phyloP scores from a whole-genome alignment of 139 green algal species.

The Haematococcus lacustris region DNA sequence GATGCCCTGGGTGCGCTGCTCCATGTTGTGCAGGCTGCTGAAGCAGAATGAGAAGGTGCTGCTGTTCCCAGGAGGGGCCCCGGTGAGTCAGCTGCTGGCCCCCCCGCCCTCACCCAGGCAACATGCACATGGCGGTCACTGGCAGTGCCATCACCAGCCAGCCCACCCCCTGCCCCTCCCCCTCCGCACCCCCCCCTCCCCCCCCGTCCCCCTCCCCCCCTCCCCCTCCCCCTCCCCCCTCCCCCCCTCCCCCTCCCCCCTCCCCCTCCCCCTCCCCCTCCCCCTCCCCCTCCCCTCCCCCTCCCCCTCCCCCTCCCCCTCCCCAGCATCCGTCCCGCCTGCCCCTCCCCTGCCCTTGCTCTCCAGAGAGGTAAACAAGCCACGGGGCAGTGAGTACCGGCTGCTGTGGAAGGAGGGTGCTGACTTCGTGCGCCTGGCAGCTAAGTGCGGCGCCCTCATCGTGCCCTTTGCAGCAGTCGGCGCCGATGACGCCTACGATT shows the following conservation, averaged over 20 bases:
- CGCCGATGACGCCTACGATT: slow-evolving; percentile 59
- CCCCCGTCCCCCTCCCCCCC: no score
- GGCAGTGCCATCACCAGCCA: no score
- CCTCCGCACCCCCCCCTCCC: no score
- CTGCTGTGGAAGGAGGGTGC: slow-evolving; percentile 65
- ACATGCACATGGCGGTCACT: no score
- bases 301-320: not conserved
- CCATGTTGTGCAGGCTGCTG: slow-evolving; percentile 30
- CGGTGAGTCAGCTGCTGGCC: slow-evolving; percentile 10
- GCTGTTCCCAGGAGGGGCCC: slow-evolving; percentile 36
- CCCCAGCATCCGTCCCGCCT: not conserved
- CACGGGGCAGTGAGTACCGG: slow-evolving; percentile 64
- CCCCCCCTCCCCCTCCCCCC: no score
- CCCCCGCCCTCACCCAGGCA: not conserved
- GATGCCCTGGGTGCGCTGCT: not conserved
- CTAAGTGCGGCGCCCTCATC: slow-evolving; percentile 56
- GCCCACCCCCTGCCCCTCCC: not conserved
- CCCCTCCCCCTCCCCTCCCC: not conserved
- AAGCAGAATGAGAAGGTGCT: slow-evolving; percentile 47
- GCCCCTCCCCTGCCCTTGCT: not conserved
- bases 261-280: no score
- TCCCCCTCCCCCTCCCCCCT: no score
- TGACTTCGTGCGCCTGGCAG: slow-evolving; percentile 77
- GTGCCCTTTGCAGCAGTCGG: slow-evolving; percentile 71
- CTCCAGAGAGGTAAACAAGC: slow-evolving; percentile 23